phyloP scores from a whole-genome alignment of 2,329 filamentous ascomycete species.

The Metarhizium guizhouense region DNA sequence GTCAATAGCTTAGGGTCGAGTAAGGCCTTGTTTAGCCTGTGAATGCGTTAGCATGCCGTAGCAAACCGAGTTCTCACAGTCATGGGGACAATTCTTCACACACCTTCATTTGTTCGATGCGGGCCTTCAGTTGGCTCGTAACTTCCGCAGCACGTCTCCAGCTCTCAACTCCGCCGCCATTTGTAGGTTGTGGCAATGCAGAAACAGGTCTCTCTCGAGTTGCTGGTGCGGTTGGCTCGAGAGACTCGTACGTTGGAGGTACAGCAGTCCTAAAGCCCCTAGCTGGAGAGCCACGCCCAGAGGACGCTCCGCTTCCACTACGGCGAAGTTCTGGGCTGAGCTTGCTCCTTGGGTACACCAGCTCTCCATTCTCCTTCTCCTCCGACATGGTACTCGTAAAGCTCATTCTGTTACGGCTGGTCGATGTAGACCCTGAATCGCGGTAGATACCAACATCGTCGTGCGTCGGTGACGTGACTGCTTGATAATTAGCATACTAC shows the following conservation, averaged over 20 bases:
- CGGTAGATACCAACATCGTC: constrained; percentile 55
- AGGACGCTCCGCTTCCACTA: constrained; percentile 38
- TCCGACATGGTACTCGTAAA: constrained; percentile 60
- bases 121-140: constrained; percentile 90
- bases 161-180: constrained; percentile 53
- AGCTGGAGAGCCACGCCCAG: constrained; percentile 51
- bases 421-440: constrained; percentile 34
- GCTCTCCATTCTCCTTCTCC: constrained; percentile 66
- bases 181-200: constrained; percentile 24
- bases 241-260: constrained; percentile 22
- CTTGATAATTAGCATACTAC: constrained; percentile 13
- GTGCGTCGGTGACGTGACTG: constrained; percentile 40
- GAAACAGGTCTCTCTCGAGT: constrained; percentile 25
- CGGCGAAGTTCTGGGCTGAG: constrained; percentile 48
- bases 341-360: constrained; percentile 38
- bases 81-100: constrained; percentile 10
- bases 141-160: constrained; percentile 97
- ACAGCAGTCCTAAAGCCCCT: constrained; percentile 38
- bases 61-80: neutral
- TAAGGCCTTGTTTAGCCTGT: constrained; percentile 20
- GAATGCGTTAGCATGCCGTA: neutral
- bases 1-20: constrained; percentile 17
- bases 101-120: constrained; percentile 98
- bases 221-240: constrained; percentile 19
- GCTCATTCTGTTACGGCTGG: constrained; percentile 45